Evolutionary conservation across 1,284 basidiomycete species (phyloP).

Genomic region (Neonothopanus nambi): DNA sequence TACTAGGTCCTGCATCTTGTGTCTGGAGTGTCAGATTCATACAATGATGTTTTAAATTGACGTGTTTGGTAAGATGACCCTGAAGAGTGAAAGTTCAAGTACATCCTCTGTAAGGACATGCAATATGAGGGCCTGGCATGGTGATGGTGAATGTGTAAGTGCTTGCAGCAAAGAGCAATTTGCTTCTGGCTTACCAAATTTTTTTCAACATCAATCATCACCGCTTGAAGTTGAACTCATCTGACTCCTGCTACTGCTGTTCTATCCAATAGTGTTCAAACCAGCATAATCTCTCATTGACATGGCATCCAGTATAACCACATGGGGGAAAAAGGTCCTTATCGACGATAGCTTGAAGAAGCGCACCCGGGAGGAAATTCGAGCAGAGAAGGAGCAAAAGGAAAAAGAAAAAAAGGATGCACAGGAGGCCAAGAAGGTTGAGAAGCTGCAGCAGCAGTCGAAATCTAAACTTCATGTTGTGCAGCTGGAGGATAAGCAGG

Average conservation of each 20-base stretch:
- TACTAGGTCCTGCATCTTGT: no score
- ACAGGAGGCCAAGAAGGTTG: not conserved
- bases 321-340: not conserved
- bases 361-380: not conserved
- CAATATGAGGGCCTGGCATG: not conserved
- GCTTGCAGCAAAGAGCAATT: not conserved
- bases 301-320: not conserved
- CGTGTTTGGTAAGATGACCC: not conserved
- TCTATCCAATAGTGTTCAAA: no score
- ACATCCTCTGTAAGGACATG: constrained; percentile 1
- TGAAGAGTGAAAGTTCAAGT: not conserved
- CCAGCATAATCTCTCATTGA: no score
- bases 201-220: no score
- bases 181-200: not conserved
- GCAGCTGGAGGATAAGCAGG: not conserved
- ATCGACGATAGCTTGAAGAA: not conserved
- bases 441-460: not conserved
- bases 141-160: not conserved
- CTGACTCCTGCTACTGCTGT: not conserved
- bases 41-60: not conserved
- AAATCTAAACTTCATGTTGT: not conserved
- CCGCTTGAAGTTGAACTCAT: not conserved
- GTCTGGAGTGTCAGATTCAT: no score
- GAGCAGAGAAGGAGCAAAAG: not conserved
- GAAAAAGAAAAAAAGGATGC: not conserved